Evolutionary conservation across 2,329 filamentous ascomycete genomes (phyloP), one percentile per base, ranked within the genome.

Genomic region (Diplodia scrobiculata): DNA sequence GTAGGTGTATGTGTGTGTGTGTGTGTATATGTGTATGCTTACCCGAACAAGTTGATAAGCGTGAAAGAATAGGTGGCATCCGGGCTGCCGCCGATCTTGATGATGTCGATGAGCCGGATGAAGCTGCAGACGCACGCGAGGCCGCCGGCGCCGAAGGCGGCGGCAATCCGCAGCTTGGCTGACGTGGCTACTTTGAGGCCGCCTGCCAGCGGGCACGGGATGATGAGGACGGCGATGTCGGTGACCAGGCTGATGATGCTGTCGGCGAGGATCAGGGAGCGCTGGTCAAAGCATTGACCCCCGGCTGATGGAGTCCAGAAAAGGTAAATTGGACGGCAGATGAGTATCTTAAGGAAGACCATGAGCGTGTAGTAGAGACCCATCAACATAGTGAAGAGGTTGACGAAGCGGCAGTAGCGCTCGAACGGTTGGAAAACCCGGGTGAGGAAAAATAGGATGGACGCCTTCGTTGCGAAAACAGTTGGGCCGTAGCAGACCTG

Each of bases 401-500:
- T 76, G 41, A 79, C 76, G 65, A 75, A 72, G 50, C 72, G 70
- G 29, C 77, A 72, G 51, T 74, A 75, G 59, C 67, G 70, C 25
- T 71, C 72, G 67, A 74, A 77, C 1, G 77, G 77, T 14, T 69
- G 58, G 72, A 79, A 79, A 63, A 79, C 74, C 59, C 77, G 74
- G 29, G 73, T 75, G 19, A 79, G 68, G 66, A 79, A 77, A 1
- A 75, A 71, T 5, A 79, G 71, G 9, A 79, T 73, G 45, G 76
- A 74, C 47, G 77, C 67, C 67, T 79, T 79, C 48, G 74, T 73
- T 55, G 76, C 72, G 25, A 79, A 73, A 17, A 76, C 76, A 72
- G 78, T 78, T 0, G 77, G 78, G n/a, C 75, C 77, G 71, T 79
- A 79, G 19, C 79, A 67, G 19, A 78, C 71, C 13, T 77, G 78